Evolutionary conservation across 1,284 basidiomycete genomes (phyloP), one percentile per base, ranked within the genome.

Genomic region (Limonomyces culmigenus): DNA sequence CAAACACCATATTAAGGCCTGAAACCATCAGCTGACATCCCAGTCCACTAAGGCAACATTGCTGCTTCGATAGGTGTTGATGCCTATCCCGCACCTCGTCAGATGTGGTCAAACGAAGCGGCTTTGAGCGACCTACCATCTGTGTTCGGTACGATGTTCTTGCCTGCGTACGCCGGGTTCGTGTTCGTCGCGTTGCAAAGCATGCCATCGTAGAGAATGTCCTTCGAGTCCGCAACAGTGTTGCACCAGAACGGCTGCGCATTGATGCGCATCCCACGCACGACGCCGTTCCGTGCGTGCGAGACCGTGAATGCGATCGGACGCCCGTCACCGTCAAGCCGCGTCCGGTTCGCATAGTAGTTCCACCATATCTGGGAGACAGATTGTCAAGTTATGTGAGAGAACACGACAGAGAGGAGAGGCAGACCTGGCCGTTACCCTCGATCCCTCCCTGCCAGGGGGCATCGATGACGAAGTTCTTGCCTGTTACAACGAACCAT

Each of bases 181-280:
- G 58, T 52, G 46, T 73, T 74, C 18, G 68, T 70, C 16, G 72
- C 72, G 47, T 76, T 74, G 48, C 73, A 62, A 13, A 51, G 53
- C 65, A 74, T 72, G 13, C 68, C 70, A 43, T 73, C 70, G 45
- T 75, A 73, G 29, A 66, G 46, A 4, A 79, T 58, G 39, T 69
- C 54, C 30, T 47, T 49, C n/a, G 65, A 67, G 35, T 72, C 60
- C 10, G 66, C 65, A 13, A 74, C 60, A 1, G 67, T 58, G 42
- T 72, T 71, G 41, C 70, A 69, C 73, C 71, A 79, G 52, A 77
- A 77, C 13, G 73, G 74, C 34, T 66, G 74, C 8, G 65, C 60
- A 19, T 67, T 52, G 38, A 79, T 67, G 11, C 51, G 55, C 50
- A 74, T 75, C 49, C 69, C 59, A 30, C 52, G 55, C 11, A 77